Evolutionary conservation across 2,329 filamentous ascomycete species (phyloP), one percentile per base, ranked within the genome.

Genomic region (Hypoxylon sp.): DNA sequence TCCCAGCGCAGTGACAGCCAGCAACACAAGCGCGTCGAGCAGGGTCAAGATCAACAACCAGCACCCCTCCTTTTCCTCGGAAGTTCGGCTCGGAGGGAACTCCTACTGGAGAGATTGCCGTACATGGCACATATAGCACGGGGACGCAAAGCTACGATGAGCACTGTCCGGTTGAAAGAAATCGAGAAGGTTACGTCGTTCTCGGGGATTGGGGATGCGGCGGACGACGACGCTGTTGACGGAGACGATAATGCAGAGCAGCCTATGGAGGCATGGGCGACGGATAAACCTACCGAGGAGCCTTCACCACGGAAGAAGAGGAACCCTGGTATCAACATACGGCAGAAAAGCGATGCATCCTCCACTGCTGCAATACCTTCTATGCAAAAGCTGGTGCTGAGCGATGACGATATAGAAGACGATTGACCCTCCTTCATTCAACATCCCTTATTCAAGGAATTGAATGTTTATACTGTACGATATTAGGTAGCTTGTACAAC

Each of bases 341-440:
- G 77, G 67, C 65, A 77, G 53, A 70, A 72, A 70, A 52, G 70
- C 62, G 69, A 74, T 67, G 70, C 64, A 45, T 44, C 69, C 54
- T 57, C 67, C 16, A 55, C 65, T 72, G 22, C 74, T 8, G 74
- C 80, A 45, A 78, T 81, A 26, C 74, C 85, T 67, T 80, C 83
- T 42, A 84, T 88, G 65, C 87, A 89, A 76, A 91, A 90, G 72
- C 79, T 94, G 68, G 86, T 93, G 45, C 79, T 95, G 40, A 93
- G 89, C 71, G 92, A 96, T 73, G 92, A 96, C 78, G 92, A 96
- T 80, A 95, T 96, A 75, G 91, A 93, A 76, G 92, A 94, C 72
- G 81, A 86, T 69, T 82, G 71, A 74, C 4, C 3, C 3, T 45
- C 8, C n/a, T n/a, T n/a, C n/a, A n/a, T n/a, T n/a, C n/a, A n/a